phyloP scores from a whole-genome alignment of 176 grass and related monocot species.

The Typha latifolia region DNA sequence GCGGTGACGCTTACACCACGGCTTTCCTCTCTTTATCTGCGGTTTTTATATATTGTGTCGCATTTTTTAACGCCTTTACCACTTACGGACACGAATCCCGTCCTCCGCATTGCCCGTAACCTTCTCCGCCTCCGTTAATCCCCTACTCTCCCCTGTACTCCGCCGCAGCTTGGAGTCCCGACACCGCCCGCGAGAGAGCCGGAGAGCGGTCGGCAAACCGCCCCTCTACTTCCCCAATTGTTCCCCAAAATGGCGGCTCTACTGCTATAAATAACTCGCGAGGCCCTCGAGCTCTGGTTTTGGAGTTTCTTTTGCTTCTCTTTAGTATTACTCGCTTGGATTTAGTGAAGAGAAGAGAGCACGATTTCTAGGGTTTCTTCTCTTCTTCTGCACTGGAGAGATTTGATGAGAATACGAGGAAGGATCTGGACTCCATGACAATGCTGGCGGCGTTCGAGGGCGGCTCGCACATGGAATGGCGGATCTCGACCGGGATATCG shows the following conservation, averaged over 20 bases:
- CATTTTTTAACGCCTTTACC: not conserved
- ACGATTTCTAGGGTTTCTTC: not conserved
- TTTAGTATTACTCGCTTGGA: not conserved
- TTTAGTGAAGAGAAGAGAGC: too few relatives aligned
- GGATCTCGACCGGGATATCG: constrained; percentile 20
- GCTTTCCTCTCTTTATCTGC: too few relatives aligned
- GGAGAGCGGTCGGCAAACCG: not conserved
- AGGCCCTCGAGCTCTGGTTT: not conserved
- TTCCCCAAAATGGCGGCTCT: too few relatives aligned
- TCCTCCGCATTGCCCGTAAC: not conserved
- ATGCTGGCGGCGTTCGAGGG: constrained; percentile 1
- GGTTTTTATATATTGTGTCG: too few relatives aligned
- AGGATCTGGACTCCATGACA: constrained; percentile 10
- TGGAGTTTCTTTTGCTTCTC: not conserved
- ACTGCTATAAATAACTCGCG: not conserved
- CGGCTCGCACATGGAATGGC: constrained; percentile 16
- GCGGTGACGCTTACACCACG: too few relatives aligned
- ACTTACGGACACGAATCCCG: not conserved
- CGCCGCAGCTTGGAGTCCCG: not conserved
- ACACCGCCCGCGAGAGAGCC: not conserved
- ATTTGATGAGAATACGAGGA: constrained; percentile 7
- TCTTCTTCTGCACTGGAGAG: not conserved
- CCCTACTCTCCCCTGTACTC: not conserved
- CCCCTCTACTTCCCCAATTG: not conserved
- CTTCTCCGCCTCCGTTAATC: not conserved